phyloP scores from a whole-genome alignment of 768 basidiomycete species.

The Boletus edulis region DNA sequence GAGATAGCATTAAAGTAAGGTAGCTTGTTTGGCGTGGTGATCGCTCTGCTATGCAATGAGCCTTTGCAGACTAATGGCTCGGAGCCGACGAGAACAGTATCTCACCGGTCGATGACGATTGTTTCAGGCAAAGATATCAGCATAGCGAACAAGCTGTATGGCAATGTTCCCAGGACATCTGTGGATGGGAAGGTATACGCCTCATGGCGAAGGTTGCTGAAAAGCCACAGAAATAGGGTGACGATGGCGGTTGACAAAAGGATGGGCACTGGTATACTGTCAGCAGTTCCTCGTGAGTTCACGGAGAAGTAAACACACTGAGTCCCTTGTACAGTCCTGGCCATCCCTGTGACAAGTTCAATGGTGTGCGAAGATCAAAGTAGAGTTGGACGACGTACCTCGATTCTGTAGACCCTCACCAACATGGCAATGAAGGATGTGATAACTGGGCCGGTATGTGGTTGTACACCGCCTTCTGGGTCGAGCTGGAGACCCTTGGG shows the following conservation, averaged over 20 bases:
- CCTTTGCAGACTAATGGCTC: background rate
- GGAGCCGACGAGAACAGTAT: background rate
- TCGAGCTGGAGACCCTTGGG: conserved; percentile 83
- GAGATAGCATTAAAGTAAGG: conserved; percentile 56
- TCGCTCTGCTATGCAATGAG: conserved; percentile 48
- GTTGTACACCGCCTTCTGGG: conserved; percentile 69
- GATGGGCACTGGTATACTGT: conserved; percentile 45
- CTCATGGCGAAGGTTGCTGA: conserved; percentile 59
- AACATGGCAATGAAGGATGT: conserved; percentile 76
- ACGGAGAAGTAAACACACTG: conserved; percentile 37
- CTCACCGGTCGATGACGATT: conserved; percentile 75
- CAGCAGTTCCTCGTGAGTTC: conserved; percentile 36
- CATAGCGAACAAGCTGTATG: conserved; percentile 65
- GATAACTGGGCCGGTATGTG: conserved; percentile 77
- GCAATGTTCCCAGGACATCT: conserved; percentile 57
- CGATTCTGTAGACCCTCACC: conserved; percentile 63
- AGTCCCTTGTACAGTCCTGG: conserved; percentile 79
- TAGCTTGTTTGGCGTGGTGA: conserved; percentile 79
- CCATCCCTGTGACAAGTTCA: conserved; percentile 46
- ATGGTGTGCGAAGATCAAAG: background rate
- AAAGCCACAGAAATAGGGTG: conserved; percentile 53
- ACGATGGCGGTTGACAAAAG: conserved; percentile 50
- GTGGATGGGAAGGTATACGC: conserved; percentile 62
- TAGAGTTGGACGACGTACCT: conserved; percentile 43
- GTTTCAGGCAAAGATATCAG: conserved; percentile 65